phyloP scores from a whole-genome alignment of 192 early-diverging fungal species.

The Haplosporangium gracile region DNA sequence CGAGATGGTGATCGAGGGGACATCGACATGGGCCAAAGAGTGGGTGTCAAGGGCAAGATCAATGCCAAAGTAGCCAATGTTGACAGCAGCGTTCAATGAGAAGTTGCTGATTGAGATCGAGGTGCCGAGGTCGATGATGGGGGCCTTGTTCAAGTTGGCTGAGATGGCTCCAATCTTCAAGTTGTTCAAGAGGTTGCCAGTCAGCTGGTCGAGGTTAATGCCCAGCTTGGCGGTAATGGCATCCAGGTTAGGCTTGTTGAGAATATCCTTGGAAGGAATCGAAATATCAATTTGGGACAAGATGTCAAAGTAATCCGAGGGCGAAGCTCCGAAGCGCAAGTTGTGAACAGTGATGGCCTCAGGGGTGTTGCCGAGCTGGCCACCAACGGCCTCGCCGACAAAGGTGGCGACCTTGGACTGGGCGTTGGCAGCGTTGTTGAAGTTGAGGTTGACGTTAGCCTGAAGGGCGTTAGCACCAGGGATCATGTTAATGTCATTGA shows the following conservation, averaged over 20 bases:
- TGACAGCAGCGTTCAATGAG: constrained; percentile 44
- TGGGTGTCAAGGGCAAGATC: constrained; percentile 48
- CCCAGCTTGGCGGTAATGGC: constrained; percentile 31
- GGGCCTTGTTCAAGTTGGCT: constrained; percentile 49
- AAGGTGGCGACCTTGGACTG: constrained; percentile 50
- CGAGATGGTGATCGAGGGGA: constrained; percentile 47
- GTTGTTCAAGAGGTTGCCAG: constrained; percentile 40
- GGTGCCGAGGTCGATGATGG: constrained; percentile 46
- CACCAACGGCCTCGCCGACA: constrained; percentile 37
- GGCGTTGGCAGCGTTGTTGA: constrained; percentile 40
- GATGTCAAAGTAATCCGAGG: constrained; percentile 53
- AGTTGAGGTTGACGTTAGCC: constrained; percentile 39
- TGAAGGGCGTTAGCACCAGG: constrained; percentile 46
- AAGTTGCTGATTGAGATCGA: constrained; percentile 50
- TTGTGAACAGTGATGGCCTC: constrained; percentile 49
- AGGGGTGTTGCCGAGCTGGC: constrained; percentile 48
- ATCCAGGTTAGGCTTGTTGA: constrained; percentile 37
- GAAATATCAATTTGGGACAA: constrained; percentile 51
- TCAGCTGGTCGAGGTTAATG: constrained; percentile 10
- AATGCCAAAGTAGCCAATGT: constrained; percentile 56
- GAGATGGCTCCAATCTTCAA: constrained; percentile 42
- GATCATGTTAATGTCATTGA: constrained; percentile 28
- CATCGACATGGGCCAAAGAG: constrained; percentile 42
- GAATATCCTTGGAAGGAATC: constrained; percentile 42
- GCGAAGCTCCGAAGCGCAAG: constrained; percentile 50